These are phyloP conservation scores for Vairimorpha necatrix DNA, from an alignment of 371 early-diverging fungal species.

Conservation along the genomic window DNA sequence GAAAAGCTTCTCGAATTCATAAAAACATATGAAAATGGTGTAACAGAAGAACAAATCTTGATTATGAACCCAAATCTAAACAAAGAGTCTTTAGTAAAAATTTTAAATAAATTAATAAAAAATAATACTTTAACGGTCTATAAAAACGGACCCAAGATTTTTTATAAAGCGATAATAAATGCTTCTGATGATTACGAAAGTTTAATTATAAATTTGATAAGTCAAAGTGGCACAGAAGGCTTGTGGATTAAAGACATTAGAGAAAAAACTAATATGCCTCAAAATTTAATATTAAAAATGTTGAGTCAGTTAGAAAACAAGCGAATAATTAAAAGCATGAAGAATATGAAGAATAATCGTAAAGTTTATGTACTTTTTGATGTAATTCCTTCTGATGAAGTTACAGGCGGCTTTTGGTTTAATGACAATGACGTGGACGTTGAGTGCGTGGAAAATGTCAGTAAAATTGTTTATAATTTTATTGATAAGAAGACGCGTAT, in stretches of 20 bases:
- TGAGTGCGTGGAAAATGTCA: constrained; percentile 78
- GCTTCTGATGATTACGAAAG: constrained; percentile 53
- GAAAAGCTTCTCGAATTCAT: constrained; percentile 56
- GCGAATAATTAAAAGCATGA: constrained; percentile 78
- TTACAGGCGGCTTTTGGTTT: constrained; percentile 93
- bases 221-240: constrained; percentile 53
- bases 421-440: constrained; percentile 86
- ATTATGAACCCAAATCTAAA: constrained; percentile 45
- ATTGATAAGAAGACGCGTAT: constrained; percentile 69
- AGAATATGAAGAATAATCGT: constrained; percentile 75
- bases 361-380: constrained; percentile 86
- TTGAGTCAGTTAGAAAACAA: constrained; percentile 76
- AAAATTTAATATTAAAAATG: constrained; percentile 72
- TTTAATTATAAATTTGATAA: constrained; percentile 53
- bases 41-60: constrained; percentile 55
- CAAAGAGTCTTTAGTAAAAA: constrained; percentile 49
- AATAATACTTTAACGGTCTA: constrained; percentile 54
- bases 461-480: constrained; percentile 71
- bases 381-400: constrained; percentile 76
- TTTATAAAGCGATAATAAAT: constrained; percentile 38
- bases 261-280: constrained; percentile 74
- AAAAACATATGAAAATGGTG: constrained; percentile 51
- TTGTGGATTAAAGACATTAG: constrained; percentile 84
- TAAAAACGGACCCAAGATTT: constrained; percentile 37
- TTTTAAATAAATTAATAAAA: constrained; percentile 48